Conservation (phyloP, 106 monocot species). For the Acorus gramineus region DNA sequence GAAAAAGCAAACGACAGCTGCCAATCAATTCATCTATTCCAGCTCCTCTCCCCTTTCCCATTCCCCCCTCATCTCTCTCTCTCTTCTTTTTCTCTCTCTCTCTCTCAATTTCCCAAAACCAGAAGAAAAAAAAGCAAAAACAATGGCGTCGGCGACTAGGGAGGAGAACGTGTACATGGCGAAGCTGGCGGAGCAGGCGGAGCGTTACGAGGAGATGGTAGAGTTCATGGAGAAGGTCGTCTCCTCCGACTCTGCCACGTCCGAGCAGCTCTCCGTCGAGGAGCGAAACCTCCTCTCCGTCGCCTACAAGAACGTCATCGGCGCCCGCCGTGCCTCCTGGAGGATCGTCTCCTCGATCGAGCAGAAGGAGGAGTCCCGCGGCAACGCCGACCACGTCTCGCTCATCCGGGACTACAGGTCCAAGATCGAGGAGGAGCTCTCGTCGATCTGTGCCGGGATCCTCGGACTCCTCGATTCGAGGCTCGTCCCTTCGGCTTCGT, state of each 20-base stretch:
- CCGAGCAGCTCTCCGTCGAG: slow-evolving; percentile 9
- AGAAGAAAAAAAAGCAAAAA: too few species aligned
- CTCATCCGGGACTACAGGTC: slow-evolving; percentile 3
- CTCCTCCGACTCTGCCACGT: not conserved
- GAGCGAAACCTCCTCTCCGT: not conserved
- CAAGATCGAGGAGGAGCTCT: slow-evolving; percentile 12
- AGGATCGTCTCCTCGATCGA: too few species aligned
- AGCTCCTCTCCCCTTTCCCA: too few species aligned
- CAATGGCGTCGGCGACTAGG: too few species aligned
- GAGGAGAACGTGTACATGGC: slow-evolving; percentile 5
- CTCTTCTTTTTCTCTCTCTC: too few species aligned
- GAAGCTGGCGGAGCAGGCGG: not conserved
- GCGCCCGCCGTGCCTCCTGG: too few species aligned
- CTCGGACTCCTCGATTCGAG: slow-evolving; percentile 2
- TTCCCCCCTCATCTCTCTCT: too few species aligned
- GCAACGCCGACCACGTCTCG: slow-evolving; percentile 7
- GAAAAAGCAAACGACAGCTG: too few species aligned
- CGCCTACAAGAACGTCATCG: too few species aligned
- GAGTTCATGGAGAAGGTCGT: slow-evolving; percentile 13
- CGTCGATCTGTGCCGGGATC: slow-evolving; percentile 6
- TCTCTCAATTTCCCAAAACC: too few species aligned
- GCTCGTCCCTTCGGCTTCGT: slow-evolving; percentile 7
- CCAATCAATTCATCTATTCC: too few species aligned
- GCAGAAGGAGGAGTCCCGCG: slow-evolving; percentile 6
- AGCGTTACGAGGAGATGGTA: slow-evolving; percentile 9